These are phyloP conservation scores for Rhizopogon vesiculosus DNA, from an alignment of 768 basidiomycete genomes.

Conservation along the genomic window DNA sequence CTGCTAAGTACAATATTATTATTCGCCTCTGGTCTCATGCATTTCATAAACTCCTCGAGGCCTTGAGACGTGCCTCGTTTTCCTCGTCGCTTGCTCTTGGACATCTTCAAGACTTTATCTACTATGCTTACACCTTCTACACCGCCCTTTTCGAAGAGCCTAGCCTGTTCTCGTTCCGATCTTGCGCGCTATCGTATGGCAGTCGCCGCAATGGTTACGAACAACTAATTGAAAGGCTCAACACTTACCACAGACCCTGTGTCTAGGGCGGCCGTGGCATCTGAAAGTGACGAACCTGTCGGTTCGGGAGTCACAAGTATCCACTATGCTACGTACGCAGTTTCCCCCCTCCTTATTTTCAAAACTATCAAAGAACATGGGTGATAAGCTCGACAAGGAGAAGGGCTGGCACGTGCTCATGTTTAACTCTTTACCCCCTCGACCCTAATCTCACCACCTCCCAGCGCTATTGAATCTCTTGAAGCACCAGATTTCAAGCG, in stretches of 20 bases:
- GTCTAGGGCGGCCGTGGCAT: constrained; percentile 36
- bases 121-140: constrained; percentile 94
- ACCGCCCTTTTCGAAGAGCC: constrained; percentile 84
- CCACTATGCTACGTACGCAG: too few relatives aligned
- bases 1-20: constrained; percentile 88
- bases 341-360: too few relatives aligned
- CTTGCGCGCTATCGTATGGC: constrained; percentile 93
- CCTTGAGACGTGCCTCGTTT: constrained; percentile 75
- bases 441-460: too few relatives aligned
- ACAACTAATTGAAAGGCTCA: constrained; percentile 35
- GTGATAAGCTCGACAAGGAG: too few relatives aligned
- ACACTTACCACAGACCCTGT: constrained; percentile 58
- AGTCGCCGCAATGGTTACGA: constrained; percentile 75
- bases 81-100: constrained; percentile 66
- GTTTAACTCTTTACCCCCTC: too few relatives aligned
- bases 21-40: constrained; percentile 81
- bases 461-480: too few relatives aligned
- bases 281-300: constrained; percentile 25
- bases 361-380: too few relatives aligned
- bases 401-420: too few relatives aligned
- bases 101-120: constrained; percentile 90
- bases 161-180: constrained; percentile 60
- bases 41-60: constrained; percentile 80
- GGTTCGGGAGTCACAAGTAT: too few relatives aligned
- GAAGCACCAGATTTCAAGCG: too few relatives aligned